A percentile compares a stretch with the other conserved stretches of the same genome.
These are phyloP conservation scores for Talaromyces sp. DNA, from an alignment of 2,329 filamentous ascomycete species.

Conservation along the genomic window DNA sequence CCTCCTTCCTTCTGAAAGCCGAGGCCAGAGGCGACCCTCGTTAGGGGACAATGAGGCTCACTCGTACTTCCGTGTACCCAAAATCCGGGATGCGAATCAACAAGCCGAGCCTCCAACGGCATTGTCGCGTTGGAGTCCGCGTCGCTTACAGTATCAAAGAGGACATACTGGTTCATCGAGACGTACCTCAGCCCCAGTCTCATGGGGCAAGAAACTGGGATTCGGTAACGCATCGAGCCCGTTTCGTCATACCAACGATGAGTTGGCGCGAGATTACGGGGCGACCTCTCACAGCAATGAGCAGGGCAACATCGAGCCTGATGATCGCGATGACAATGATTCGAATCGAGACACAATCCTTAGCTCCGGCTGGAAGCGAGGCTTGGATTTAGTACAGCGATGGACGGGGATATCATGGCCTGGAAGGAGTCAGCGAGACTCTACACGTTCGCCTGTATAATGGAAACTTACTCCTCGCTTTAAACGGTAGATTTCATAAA, in stretches of 20 bases:
- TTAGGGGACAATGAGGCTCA: background rate
- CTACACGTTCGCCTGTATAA: constrained; percentile 5
- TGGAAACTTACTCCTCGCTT: too few relatives aligned
- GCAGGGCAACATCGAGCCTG: background rate
- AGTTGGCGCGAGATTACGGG: constrained; percentile 18
- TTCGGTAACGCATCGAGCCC: background rate
- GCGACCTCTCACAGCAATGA: background rate
- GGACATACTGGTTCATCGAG: constrained; percentile 20
- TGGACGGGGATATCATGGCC: constrained; percentile 8
- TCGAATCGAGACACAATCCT: background rate
- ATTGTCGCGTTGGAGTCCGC: constrained; percentile 22
- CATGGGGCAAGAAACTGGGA: constrained; percentile 20
- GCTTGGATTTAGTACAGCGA: constrained; percentile 4
- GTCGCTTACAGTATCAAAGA: constrained; percentile 20
- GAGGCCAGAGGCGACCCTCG: constrained; percentile 4
- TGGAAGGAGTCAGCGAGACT: background rate
- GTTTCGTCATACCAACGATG: background rate
- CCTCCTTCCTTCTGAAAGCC: constrained; percentile 2
- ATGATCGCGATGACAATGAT: background rate
- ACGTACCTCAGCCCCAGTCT: constrained; percentile 28
- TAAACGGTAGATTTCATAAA: background rate
- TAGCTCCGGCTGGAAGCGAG: constrained; percentile 5
- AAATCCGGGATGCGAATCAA: constrained; percentile 1
- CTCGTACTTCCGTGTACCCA: background rate
- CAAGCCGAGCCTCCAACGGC: background rate